phyloP scores from a whole-genome alignment of 192 early-diverging fungal genomes.

The Funneliformis mosseae region DNA sequence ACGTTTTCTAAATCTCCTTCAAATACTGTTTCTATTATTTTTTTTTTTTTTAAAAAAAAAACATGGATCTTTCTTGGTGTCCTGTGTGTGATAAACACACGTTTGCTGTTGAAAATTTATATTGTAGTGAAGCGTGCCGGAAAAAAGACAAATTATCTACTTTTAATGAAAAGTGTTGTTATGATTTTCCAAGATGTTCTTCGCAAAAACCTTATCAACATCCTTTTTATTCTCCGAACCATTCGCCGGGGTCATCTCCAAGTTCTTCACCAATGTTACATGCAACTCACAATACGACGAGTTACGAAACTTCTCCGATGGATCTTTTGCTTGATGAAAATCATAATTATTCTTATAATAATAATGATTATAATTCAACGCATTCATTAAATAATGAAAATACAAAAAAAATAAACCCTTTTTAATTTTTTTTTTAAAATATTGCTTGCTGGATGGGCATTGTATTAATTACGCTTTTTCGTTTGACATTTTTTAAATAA shows the following conservation, averaged over 20 bases:
- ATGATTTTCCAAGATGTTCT: not conserved
- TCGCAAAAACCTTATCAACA: not conserved
- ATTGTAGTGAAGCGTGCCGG: slow-evolving; percentile 16
- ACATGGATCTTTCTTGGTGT: slow-evolving; percentile 22
- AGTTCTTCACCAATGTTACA: not conserved
- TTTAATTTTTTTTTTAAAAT: no score
- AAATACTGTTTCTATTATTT: not conserved
- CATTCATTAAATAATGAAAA: no score
- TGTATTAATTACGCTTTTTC: no score
- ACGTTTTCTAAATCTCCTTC: no score
- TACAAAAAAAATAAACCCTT: no score
- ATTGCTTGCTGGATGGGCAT: no score
- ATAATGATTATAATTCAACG: no score
- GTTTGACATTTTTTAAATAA: no score
- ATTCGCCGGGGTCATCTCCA: not conserved
- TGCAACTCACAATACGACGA: not conserved
- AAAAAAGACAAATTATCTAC: not conserved
- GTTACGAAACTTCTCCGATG: no score
- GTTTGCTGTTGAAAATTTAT: slow-evolving; percentile 3
- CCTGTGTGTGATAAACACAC: not conserved
- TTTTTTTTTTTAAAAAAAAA: not conserved
- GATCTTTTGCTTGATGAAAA: no score
- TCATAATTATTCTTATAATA: no score
- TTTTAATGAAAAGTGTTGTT: not conserved
- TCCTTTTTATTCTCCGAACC: not conserved